A percentile compares a stretch with the other conserved stretches of the same genome.
Conservation (phyloP, 306 rosid genomes). For the Urtica urens region DNA sequence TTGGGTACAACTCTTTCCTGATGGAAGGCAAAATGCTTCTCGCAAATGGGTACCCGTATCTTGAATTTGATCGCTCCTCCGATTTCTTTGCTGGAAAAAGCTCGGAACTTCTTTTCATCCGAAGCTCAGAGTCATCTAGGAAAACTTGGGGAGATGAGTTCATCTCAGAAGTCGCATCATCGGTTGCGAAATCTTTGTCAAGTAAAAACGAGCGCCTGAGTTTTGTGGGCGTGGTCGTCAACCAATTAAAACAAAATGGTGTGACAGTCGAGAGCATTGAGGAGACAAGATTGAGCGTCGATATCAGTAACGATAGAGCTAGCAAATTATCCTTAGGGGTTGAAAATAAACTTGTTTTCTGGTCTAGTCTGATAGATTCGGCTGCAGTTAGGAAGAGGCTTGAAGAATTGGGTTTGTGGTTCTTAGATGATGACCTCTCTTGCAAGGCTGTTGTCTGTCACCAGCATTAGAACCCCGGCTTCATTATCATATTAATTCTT, state of each 20-base stretch:
- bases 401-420: slow-evolving; percentile 51
- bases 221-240: slow-evolving; percentile 30
- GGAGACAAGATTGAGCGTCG: slow-evolving; percentile 25
- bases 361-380: slow-evolving; percentile 35
- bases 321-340: slow-evolving; percentile 32
- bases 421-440: slow-evolving; percentile 48
- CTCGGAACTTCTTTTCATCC: slow-evolving; percentile 39
- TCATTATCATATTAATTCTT: too few relatives aligned
- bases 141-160: slow-evolving; percentile 37
- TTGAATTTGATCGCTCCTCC: slow-evolving; percentile 17
- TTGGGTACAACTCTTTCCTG: slow-evolving; percentile 40
- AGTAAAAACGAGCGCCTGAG: slow-evolving; percentile 22
- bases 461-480: slow-evolving; percentile 39
- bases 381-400: slow-evolving; percentile 46
- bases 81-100: slow-evolving; percentile 40
- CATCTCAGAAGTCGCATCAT: slow-evolving; percentile 23
- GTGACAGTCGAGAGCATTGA: slow-evolving; percentile 20
- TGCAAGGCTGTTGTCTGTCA: slow-evolving; percentile 81
- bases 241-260: slow-evolving; percentile 26
- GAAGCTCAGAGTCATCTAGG: slow-evolving; percentile 37
- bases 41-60: slow-evolving; percentile 24
- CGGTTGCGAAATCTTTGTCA: slow-evolving; percentile 25
- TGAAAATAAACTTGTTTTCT: slow-evolving; percentile 46
- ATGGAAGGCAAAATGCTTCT: slow-evolving; percentile 59
- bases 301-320: slow-evolving; percentile 21